phyloP scores from a whole-genome alignment of 2,329 filamentous ascomycete genomes.

The Gliomastix tumulicola region DNA sequence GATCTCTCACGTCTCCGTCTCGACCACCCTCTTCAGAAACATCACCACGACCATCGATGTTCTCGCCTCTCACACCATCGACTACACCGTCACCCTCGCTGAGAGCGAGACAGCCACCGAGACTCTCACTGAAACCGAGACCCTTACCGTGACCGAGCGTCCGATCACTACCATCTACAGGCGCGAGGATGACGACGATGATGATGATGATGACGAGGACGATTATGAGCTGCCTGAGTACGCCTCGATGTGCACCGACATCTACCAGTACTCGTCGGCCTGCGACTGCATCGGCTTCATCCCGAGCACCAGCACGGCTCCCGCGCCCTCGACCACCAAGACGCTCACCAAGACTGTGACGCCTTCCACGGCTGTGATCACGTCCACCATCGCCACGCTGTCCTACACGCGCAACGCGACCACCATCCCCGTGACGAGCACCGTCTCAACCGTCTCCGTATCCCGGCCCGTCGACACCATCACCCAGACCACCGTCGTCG shows the following conservation, averaged over 20 bases:
- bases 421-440: conserved; percentile 3
- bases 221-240: conserved; percentile 10
- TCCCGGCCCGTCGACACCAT: conserved; percentile 3
- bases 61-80: conserved; percentile 1
- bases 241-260: conserved; percentile 12
- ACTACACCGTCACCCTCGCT: conserved; percentile 3
- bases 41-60: conserved; percentile 4
- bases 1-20: not conserved
- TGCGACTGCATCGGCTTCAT: conserved; percentile 15
- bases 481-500: conserved; percentile 2
- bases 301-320: conserved; percentile 9
- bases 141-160: conserved; percentile 2
- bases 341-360: conserved; percentile 7
- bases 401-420: conserved; percentile 5
- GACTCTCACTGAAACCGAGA: conserved; percentile 1
- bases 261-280: conserved; percentile 12
- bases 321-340: conserved; percentile 3
- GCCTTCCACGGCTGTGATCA: conserved; percentile 6
- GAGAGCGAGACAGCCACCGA: conserved; percentile 2
- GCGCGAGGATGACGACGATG: conserved; percentile 1
- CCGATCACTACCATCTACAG: conserved; percentile 1
- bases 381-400: conserved; percentile 5
- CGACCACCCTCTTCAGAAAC: conserved; percentile 2
- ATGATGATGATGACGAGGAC: not conserved
- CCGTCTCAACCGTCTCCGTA: conserved; percentile 1